Evolutionary conservation across 2,329 filamentous ascomycete genomes (phyloP), one percentile per base, ranked within the genome.

Genomic region (Apiospora phragmitis): DNA sequence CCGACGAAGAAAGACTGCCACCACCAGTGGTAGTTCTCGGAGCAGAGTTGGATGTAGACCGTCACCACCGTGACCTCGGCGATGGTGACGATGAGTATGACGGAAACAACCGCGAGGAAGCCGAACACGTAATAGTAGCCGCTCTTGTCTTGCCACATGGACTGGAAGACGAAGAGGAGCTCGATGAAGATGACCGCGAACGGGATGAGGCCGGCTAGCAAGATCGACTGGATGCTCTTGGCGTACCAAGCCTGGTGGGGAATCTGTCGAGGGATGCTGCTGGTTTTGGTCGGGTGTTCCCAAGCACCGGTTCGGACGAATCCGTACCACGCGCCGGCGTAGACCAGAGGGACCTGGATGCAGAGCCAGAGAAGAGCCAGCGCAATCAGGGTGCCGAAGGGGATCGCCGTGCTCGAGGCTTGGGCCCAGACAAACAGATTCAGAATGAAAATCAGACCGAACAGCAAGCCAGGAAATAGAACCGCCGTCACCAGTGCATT

Each of bases 81-180:
- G 41, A 97, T 89, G 0, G 93, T 94, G 55, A 96, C 81, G 41
- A 94, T 85, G 11, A 96, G 83, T 70, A 96, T 92, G 14, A 89
- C 83, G 32, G 87, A 91, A 12, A 96, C 92, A 21, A 94, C 90
- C 9, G 91, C 90, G 73, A 96, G 82, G 83, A 95, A 97, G 14
- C 94, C 94, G 79, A 96, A 97, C 29, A 97, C 91, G 81, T 97
- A 97, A 82, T 97, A 97, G 81, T 95, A 97, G 8, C 93, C 93
- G 77, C 90, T 94, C 85, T 97, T 97, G 81, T 97, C 94, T 80
- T 95, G 92, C 93, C 94, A 96, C 43, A 97, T 81, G 67, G 92
- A 94, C 82, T 94, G 93, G 82, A 97, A 96, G 67, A 96, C 91
- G 79, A 95, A 96, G 55, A 95, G 86, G 18, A 97, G 87, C 82